Evolutionary conservation across 2,329 filamentous ascomycete species (phyloP), one percentile per base, ranked within the genome.

Genomic region (Penicillium nordicum): DNA sequence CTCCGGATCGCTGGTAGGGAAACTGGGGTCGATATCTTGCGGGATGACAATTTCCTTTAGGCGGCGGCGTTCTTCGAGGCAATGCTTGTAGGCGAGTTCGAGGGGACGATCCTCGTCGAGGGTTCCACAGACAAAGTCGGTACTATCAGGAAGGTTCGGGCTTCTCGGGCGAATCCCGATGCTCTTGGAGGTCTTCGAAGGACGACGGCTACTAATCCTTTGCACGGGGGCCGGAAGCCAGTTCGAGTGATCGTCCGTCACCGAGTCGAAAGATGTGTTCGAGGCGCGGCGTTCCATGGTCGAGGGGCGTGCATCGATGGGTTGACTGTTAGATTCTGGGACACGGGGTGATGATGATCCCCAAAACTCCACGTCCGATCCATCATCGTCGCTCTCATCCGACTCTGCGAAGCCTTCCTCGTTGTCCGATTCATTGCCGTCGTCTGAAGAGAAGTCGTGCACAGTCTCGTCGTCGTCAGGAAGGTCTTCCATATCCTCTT

Each of bases 121-220:
- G 1, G 94, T 99, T 57, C 94, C 94, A 69, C 94, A 97, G n/a
- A 99, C 94, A 64, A 99, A 99, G 73, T 99, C 94, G 14, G 94
- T 97, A 74, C 92, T 97, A 73, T 99, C 94, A 1, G 94, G 94
- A 11, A 99, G 80, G 69, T 96, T 91, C 2, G 90, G 90, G 1
- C 88, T 89, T 25, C 82, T 82, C 38, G 85, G 82, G 23, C 87
- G 87, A 63, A 87, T 85, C 60, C 82, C 84, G 45, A 81, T 65
- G 21, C 75, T 68, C 40, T 78, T 78, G 42, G 72, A 78, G 21
- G 21, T 21, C 36, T 46, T 56, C 12, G 29, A 36, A 14, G 78
- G 50, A 65, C 67, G 68, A 54, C 63, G 67, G 69, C 46, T 70
- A 61, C 67, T 55, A 8, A 55, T 49, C 32, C 65, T 64, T 37